Conservation (phyloP, 2,329 filamentous ascomycete genomes). For the Fusarium sp. region DNA sequence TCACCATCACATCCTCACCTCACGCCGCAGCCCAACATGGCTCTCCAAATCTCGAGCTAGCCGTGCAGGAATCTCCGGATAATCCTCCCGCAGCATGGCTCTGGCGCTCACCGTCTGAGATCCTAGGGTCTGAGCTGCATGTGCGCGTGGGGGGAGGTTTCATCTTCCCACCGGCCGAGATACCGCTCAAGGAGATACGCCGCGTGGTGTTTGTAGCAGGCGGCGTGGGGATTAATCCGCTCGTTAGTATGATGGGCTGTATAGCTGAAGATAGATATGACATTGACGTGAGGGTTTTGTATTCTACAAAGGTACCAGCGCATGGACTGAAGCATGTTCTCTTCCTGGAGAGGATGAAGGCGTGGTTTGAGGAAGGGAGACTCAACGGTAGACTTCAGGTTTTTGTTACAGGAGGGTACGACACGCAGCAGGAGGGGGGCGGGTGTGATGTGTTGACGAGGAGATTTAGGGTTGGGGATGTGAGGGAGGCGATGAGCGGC, state of each 20-base stretch:
- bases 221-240: constrained; percentile 83
- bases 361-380: constrained; percentile 50
- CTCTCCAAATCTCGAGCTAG: constrained; percentile 74
- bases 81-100: constrained; percentile 82
- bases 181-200: constrained; percentile 55
- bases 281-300: constrained; percentile 67
- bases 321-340: constrained; percentile 52
- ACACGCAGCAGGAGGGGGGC: neutral
- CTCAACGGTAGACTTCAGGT: constrained; percentile 53
- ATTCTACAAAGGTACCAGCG: constrained; percentile 59
- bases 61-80: constrained; percentile 74
- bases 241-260: constrained; percentile 76
- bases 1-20: constrained; percentile 85
- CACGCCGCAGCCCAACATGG: constrained; percentile 56
- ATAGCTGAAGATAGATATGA: constrained; percentile 54
- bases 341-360: constrained; percentile 60
- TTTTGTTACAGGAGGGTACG: constrained; percentile 55
- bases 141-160: constrained; percentile 85
- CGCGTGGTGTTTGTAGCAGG: constrained; percentile 78
- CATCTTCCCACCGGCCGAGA: constrained; percentile 72
- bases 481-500: constrained; percentile 51
- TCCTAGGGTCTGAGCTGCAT: constrained; percentile 66
- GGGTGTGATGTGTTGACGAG: constrained; percentile 44
- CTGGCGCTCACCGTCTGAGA: constrained; percentile 65
- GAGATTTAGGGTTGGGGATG: constrained; percentile 55